phyloP scores from a whole-genome alignment of 2,329 filamentous ascomycete species.

The Talaromyces islandicus region DNA sequence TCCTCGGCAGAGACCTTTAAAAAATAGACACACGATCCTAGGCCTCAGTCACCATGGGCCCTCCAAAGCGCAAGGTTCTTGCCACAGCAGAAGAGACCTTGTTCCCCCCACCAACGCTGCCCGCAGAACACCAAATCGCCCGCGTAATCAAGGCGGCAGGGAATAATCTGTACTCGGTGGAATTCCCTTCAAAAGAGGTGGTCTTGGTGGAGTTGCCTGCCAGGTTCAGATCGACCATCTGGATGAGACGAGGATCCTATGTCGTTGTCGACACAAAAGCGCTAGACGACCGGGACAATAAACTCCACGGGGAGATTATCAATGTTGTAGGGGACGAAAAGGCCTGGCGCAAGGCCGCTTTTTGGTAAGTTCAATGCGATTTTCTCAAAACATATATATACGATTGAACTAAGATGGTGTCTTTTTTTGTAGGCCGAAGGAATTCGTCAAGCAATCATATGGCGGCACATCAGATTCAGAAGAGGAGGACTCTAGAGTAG shows the following conservation, averaged over 20 bases:
- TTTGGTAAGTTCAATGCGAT: constrained; percentile 59
- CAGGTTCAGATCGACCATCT: constrained; percentile 85
- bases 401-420: neutral
- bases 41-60: constrained; percentile 51
- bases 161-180: constrained; percentile 81
- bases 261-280: constrained; percentile 71
- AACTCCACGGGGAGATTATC: constrained; percentile 80
- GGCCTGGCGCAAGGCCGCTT: constrained; percentile 79
- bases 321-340: constrained; percentile 91
- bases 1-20: neutral
- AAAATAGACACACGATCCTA: neutral
- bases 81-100: constrained; percentile 70
- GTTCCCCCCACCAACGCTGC: constrained; percentile 51
- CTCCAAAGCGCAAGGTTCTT: constrained; percentile 69
- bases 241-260: constrained; percentile 84
- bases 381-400: neutral
- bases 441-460: constrained; percentile 64
- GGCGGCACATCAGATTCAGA: constrained; percentile 65
- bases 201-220: constrained; percentile 76
- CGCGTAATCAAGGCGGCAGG: constrained; percentile 76
- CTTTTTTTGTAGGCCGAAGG: constrained; percentile 58
- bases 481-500: constrained; percentile 71
- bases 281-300: constrained; percentile 63
- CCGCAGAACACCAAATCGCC: constrained; percentile 58
- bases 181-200: constrained; percentile 59